Conservation (phyloP, 768 basidiomycete genomes). For the Albatrellus ellisii region DNA sequence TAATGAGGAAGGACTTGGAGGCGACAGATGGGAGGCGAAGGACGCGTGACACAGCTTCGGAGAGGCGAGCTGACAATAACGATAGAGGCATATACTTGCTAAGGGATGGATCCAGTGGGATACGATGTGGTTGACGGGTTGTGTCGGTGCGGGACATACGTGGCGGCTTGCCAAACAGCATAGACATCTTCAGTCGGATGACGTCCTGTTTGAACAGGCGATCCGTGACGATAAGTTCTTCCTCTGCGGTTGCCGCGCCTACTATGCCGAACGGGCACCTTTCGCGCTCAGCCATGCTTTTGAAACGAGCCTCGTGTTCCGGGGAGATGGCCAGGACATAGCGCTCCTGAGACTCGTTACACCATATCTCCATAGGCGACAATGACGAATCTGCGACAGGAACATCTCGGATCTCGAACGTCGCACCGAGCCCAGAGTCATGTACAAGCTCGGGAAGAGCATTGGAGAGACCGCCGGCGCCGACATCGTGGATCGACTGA, state of each 20-base stretch:
- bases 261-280: slow-evolving; percentile 91
- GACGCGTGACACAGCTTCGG: slow-evolving; percentile 63
- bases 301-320: slow-evolving; percentile 49
- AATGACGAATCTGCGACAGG: slow-evolving; percentile 84
- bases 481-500: slow-evolving; percentile 95
- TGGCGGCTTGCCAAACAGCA: slow-evolving; percentile 92
- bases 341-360: slow-evolving; percentile 96
- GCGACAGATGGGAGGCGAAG: slow-evolving; percentile 86
- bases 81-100: slow-evolving; percentile 43
- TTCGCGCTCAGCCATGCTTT: slow-evolving; percentile 71
- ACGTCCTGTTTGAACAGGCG: slow-evolving; percentile 66
- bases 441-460: slow-evolving; percentile 96
- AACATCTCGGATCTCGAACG: slow-evolving; percentile 89
- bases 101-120: slow-evolving; percentile 63
- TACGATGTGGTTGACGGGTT: slow-evolving; percentile 27
- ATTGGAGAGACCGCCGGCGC: slow-evolving; percentile 93
- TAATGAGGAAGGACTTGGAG: slow-evolving; percentile 96
- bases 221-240: slow-evolving; percentile 84
- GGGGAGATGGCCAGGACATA: slow-evolving; percentile 87
- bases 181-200: slow-evolving; percentile 86
- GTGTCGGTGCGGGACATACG: slow-evolving; percentile 71
- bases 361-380: slow-evolving; percentile 99
- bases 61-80: slow-evolving; percentile 32
- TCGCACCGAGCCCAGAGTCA: slow-evolving; percentile 84
- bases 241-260: slow-evolving; percentile 69